These are phyloP conservation scores for Talaromyces sp. DNA, from an alignment of 2,329 filamentous ascomycete genomes.

Conservation along the genomic window DNA sequence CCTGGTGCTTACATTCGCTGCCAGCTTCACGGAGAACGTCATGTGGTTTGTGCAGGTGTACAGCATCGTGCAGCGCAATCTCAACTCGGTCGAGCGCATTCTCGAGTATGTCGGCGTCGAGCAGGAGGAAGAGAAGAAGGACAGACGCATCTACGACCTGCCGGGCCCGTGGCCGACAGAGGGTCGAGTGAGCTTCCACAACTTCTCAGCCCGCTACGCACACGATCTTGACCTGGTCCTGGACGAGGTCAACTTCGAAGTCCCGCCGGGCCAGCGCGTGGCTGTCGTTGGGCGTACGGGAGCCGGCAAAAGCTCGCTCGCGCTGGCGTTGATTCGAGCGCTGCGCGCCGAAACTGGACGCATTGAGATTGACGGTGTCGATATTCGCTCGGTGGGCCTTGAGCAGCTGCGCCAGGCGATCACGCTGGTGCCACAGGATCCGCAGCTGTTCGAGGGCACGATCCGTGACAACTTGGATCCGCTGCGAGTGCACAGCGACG, in stretches of 20 bases:
- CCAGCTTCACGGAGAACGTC: slow-evolving; percentile 3
- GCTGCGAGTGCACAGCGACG: neutral
- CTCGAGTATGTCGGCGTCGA: neutral
- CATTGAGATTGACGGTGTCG: slow-evolving; percentile 25
- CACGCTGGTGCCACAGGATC: slow-evolving; percentile 4
- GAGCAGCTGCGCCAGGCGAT: neutral
- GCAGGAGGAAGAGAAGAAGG: neutral
- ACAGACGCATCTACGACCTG: neutral
- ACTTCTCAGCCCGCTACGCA: neutral
- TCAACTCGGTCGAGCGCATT: slow-evolving; percentile 5
- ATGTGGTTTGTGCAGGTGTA: slow-evolving; percentile 6
- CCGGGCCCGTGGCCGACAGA: neutral
- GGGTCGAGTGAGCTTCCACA: neutral
- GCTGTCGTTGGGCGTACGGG: slow-evolving; percentile 32
- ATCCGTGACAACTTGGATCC: slow-evolving; percentile 4
- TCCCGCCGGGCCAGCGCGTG: slow-evolving; percentile 24
- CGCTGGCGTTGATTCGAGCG: slow-evolving; percentile 27
- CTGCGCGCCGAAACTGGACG: slow-evolving; percentile 22
- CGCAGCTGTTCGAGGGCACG: slow-evolving; percentile 1
- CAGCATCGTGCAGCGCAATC: neutral
- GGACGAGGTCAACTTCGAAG: slow-evolving; percentile 21
- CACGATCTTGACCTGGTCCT: slow-evolving; percentile 16
- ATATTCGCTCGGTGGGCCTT: neutral
- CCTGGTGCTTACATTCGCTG: neutral
- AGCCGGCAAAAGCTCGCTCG: slow-evolving; percentile 30